Conservation (phyloP, 768 basidiomycete species). For the Mycena pura region DNA sequence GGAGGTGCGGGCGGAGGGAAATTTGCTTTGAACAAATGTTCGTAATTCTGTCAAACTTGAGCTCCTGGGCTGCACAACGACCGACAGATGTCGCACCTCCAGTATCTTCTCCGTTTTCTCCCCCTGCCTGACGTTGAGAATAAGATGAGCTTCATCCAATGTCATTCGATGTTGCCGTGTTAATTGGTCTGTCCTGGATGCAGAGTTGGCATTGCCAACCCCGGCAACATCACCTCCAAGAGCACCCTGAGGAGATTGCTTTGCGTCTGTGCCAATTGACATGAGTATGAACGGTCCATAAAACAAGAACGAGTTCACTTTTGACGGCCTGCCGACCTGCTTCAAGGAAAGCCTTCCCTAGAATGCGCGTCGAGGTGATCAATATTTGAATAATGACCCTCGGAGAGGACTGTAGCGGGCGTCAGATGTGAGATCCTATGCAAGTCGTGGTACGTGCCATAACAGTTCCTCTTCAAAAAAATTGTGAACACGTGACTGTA, state of each 20-base stretch:
- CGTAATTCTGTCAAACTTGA: constrained; percentile 72
- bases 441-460: constrained; percentile 5
- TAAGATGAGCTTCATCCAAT: constrained; percentile 91
- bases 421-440: constrained; percentile 22
- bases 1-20: constrained; percentile 66
- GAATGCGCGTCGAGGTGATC: constrained; percentile 75
- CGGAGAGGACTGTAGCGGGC: constrained; percentile 71
- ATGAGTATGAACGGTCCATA: background rate
- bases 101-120: constrained; percentile 72
- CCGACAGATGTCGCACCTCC: constrained; percentile 57
- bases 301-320: constrained; percentile 62
- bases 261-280: constrained; percentile 85
- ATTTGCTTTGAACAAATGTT: constrained; percentile 92
- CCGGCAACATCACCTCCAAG: constrained; percentile 76
- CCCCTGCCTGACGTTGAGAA: constrained; percentile 85
- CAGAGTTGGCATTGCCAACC: constrained; percentile 74
- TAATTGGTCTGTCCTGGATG: constrained; percentile 79
- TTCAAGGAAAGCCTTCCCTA: constrained; percentile 91
- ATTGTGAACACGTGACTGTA: background rate
- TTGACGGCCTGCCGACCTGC: constrained; percentile 92
- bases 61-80: background rate
- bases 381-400: constrained; percentile 81
- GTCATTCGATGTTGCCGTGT: constrained; percentile 92
- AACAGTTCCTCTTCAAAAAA: background rate
- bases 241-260: constrained; percentile 74